Base-by-base conservation (phyloP, 164 flowering plant genomes). In the Litsea cubeba region DNA sequence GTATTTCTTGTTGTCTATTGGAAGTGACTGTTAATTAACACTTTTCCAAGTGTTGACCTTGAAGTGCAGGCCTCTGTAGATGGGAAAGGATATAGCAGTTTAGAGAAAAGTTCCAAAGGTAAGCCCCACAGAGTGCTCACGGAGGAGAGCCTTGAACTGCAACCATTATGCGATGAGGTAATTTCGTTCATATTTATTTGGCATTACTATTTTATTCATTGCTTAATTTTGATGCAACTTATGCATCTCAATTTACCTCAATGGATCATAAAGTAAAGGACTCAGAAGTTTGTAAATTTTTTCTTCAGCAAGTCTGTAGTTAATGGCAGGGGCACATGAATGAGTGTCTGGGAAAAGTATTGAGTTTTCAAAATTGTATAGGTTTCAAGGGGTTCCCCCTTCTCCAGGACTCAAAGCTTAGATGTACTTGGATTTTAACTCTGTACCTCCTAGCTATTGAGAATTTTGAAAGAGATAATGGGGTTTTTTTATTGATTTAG, bases 131-230 rank as follows among this genome's bases (percentile, higher is more conserved):
- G 87, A 78, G 72, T 76, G 75, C 76, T 87, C 22, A 83, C 89
- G 7, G 88, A 83, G 82, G 81, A 88, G 69, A 76, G 80, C 72
- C 76, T 88, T 69, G 77, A 66, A 50, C 79, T 92, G 64, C 84
- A 88, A 79, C 92, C 94, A 72, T 77, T 88, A 30, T 76, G 89
- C 80, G 68, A 70, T 12, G 88, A 85, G 93, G 97, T 87, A 74
- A 57, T 70, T 50, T 6, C 20, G 23, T 67, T 54, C 28, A 23
- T 12, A 5, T 54, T 3, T 66, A 3, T 57, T 14, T 54, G 25
- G 54, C 12, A 23, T 8, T 50, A 11, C n/a, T 35, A 28, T 25
- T 63, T 35, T 12, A 11, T 71, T 5, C 32, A 5, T 57, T 65
- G 10, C 24, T 65, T 62, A 23, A 15, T 7, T 64, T 71, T 10